Percentiles rank a stretch among this genome's conserved stretches.
Evolutionary conservation across 768 basidiomycete species (phyloP).

Genomic region (Krasilnikovozyma curviuscula): DNA sequence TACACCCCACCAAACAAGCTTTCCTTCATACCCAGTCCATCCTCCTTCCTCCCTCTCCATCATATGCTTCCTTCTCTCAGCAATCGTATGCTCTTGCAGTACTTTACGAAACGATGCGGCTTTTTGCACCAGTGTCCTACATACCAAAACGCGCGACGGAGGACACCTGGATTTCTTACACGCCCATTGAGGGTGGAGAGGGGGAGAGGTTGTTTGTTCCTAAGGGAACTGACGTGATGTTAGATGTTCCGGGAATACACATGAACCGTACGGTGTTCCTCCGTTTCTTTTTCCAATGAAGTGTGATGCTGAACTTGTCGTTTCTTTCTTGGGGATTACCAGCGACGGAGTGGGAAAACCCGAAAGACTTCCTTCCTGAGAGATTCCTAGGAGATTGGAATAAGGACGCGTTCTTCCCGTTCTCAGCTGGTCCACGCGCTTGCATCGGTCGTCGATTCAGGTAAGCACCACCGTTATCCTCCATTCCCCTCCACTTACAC

Average conservation of each 20-base stretch:
- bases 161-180: background rate
- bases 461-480: too few relatives aligned
- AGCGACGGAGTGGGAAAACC: background rate
- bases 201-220: too few relatives aligned
- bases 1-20: background rate
- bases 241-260: too few relatives aligned
- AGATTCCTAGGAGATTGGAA: background rate
- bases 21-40: background rate
- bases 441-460: background rate
- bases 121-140: background rate
- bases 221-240: too few relatives aligned
- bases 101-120: background rate
- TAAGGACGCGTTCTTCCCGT: background rate
- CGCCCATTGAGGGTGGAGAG: too few relatives aligned
- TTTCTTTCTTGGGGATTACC: too few relatives aligned
- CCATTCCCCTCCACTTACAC: too few relatives aligned
- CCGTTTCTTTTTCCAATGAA: too few relatives aligned
- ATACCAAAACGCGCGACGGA: background rate
- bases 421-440: background rate
- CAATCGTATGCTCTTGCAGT: background rate
- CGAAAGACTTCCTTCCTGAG: background rate
- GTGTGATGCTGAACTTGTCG: too few relatives aligned
- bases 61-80: background rate
- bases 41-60: background rate
- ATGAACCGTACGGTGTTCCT: too few relatives aligned